phyloP scores from a whole-genome alignment of 306 rosid species.

The Castanospermum australe region DNA sequence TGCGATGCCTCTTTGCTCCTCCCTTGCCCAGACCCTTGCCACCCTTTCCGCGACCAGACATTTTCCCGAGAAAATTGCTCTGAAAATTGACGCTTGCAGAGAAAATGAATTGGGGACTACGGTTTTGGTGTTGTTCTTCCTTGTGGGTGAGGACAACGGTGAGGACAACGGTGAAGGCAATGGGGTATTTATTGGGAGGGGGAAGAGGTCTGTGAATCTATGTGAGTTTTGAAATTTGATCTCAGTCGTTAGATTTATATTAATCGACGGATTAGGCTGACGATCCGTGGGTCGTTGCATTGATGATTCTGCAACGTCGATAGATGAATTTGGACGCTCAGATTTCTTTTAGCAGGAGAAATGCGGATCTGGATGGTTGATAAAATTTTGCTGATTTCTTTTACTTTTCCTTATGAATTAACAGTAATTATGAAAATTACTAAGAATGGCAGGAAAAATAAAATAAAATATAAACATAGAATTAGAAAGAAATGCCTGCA shows the following conservation, averaged over 20 bases:
- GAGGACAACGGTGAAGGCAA: rapidly evolving
- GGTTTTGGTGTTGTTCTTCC: not conserved
- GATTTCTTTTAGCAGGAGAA: not conserved
- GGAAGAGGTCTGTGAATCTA: no score
- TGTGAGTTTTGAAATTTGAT: not conserved
- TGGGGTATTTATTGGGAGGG: slow-evolving; percentile 22
- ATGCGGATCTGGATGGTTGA: not conserved
- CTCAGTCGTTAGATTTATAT: not conserved
- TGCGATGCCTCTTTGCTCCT: slow-evolving; percentile 41
- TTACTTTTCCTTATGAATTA: no score
- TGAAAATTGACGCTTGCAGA: not conserved
- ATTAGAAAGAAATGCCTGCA: no score
- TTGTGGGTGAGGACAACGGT: not conserved
- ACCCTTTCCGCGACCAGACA: slow-evolving; percentile 34
- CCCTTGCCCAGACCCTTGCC: slow-evolving; percentile 39
- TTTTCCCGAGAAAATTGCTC: not conserved
- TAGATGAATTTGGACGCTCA: not conserved
- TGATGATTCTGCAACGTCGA: not conserved
- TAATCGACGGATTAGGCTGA: not conserved
- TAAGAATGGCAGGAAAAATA: no score
- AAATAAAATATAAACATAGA: no score
- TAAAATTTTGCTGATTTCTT: not conserved
- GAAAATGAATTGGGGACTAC: not conserved
- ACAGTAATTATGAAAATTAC: no score
- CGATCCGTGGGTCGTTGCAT: not conserved